Conservation (phyloP, 2,329 filamentous ascomycete species). For the Talaromyces rugulosus region DNA sequence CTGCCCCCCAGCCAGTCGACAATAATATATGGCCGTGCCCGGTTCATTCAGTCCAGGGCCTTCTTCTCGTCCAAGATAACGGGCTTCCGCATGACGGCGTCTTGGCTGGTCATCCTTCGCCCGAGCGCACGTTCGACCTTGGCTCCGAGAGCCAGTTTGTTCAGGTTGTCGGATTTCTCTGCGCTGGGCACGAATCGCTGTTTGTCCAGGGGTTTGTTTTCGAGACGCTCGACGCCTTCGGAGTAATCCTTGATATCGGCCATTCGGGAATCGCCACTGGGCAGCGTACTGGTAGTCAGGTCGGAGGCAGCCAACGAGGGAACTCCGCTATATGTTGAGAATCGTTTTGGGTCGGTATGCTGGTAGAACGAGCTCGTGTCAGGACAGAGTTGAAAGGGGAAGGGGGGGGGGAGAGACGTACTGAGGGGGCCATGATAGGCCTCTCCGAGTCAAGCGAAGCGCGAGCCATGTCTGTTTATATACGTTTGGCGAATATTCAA, state of each 20-base stretch:
- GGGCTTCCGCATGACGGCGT: constrained; percentile 70
- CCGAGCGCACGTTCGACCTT: constrained; percentile 86
- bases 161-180: constrained; percentile 76
- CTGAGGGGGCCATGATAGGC: constrained; percentile 53
- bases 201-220: constrained; percentile 77
- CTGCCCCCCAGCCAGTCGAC: background rate
- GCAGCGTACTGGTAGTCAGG: constrained; percentile 36
- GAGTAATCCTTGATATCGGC: constrained; percentile 71
- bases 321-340: constrained; percentile 49
- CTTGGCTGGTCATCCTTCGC: constrained; percentile 80
- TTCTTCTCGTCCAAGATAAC: constrained; percentile 38
- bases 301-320: constrained; percentile 45
- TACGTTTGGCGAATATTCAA: background rate
- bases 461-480: constrained; percentile 27
- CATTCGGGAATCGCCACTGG: constrained; percentile 48
- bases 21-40: background rate
- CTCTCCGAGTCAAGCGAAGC: constrained; percentile 52
- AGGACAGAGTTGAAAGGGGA: background rate
- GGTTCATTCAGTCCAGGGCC: constrained; percentile 11
- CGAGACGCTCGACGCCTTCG: constrained; percentile 76
- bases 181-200: constrained; percentile 77
- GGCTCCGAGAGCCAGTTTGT: constrained; percentile 81
- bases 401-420: constrained; percentile 26
- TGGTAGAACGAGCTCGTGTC: constrained; percentile 19
- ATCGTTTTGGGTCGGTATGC: constrained; percentile 50